Percentiles rank a stretch among this genome's conserved stretches.
These are phyloP conservation scores for Pistacia vera DNA, from an alignment of 345 rosid species.

Conservation along the genomic window DNA sequence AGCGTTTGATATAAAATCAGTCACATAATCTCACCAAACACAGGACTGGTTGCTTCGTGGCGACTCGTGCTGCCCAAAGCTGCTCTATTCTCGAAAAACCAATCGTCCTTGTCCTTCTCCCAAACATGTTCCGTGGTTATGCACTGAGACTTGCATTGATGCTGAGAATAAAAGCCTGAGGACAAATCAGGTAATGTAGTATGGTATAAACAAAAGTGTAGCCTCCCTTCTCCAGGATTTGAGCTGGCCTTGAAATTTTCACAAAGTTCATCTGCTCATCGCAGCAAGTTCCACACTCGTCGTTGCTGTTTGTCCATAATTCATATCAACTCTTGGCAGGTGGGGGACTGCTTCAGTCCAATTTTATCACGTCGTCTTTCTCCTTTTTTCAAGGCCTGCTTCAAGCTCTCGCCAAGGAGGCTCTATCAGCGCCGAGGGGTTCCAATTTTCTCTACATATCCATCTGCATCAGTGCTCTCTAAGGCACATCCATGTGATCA, in stretches of 20 bases:
- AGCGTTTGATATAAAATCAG: conserved; percentile 86
- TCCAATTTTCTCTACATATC: conserved; percentile 66
- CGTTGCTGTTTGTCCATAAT: conserved; percentile 94
- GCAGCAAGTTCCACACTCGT: conserved; percentile 84
- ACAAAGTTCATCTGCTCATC: conserved; percentile 91
- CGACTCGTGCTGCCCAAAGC: conserved; percentile 78
- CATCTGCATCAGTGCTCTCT: conserved; percentile 59
- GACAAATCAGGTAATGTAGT: conserved; percentile 97
- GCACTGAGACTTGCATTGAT: conserved; percentile 94
- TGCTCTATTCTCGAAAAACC: too few relatives aligned
- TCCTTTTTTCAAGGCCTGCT: conserved; percentile 59
- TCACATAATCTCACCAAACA: conserved; percentile 99
- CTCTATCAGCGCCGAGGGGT: conserved; percentile 87
- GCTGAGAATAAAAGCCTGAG: conserved; percentile 56
- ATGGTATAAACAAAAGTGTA: conserved; percentile 84
- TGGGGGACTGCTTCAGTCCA: conserved; percentile 96
- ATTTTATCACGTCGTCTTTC: conserved; percentile 59
- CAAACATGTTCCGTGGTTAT: conserved; percentile 91
- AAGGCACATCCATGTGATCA: conserved; percentile 72
- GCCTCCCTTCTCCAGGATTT: conserved; percentile 84
- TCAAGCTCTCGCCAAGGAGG: conserved; percentile 63
- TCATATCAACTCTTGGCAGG: conserved; percentile 96
- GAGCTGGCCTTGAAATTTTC: conserved; percentile 90
- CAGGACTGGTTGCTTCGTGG: conserved; percentile 69
- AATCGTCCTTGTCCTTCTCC: too few relatives aligned